Percentiles rank a stretch among this genome's conserved stretches.
These are phyloP conservation scores for Lupinus albus DNA, from an alignment of 306 rosid species.

Conservation along the genomic window DNA sequence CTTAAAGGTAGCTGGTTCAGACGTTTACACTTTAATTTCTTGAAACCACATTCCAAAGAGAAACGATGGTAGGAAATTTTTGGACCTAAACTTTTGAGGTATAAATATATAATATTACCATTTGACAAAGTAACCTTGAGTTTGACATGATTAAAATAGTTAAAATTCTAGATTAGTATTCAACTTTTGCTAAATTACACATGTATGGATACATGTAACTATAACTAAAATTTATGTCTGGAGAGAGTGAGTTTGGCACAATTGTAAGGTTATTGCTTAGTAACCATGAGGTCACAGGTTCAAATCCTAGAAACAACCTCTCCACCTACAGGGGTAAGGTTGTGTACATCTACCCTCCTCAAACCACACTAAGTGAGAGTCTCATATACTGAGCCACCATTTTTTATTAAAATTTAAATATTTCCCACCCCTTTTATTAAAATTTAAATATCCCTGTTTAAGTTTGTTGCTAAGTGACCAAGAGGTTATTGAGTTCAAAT, in stretches of 20 bases:
- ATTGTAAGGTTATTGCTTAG: too few relatives aligned
- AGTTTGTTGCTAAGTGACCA: too few relatives aligned
- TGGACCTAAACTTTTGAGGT: not conserved
- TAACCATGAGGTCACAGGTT: too few relatives aligned
- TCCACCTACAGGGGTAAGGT: too few relatives aligned
- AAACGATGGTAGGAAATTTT: constrained; percentile 4
- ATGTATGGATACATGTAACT: not conserved
- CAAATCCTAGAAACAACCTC: too few relatives aligned
- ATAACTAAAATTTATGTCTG: not conserved
- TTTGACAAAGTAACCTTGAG: constrained; percentile 2
- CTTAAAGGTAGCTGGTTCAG: not conserved
- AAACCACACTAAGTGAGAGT: too few relatives aligned
- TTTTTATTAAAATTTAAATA: not conserved
- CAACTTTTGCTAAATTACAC: not conserved
- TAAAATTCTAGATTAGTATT: not conserved
- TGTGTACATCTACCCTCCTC: too few relatives aligned
- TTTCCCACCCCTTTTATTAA: too few relatives aligned
- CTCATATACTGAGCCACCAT: too few relatives aligned
- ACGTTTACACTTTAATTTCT: not conserved
- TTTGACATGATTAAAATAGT: not conserved
- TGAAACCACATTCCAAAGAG: not conserved
- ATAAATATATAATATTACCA: not conserved
- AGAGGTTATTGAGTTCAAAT: too few relatives aligned
- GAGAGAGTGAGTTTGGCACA: too few relatives aligned
- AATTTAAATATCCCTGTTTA: not conserved